Evolutionary conservation across 2,329 filamentous ascomycete species (phyloP), one percentile per base, ranked within the genome.

Genomic region (Chaetoscypha palmicola): DNA sequence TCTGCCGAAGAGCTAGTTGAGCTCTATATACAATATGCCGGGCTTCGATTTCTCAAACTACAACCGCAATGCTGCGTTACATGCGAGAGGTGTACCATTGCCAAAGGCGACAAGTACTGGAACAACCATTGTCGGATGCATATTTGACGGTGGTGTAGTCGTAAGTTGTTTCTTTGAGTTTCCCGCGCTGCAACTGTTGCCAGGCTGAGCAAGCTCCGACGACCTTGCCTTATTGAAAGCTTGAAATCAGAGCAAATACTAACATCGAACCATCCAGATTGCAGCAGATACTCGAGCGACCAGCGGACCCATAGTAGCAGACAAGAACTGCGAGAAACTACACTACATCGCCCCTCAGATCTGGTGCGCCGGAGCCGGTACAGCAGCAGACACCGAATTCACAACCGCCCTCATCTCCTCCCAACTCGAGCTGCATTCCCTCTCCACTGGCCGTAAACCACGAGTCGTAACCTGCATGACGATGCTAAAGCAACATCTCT

Each of bases 261-360:
- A 57, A 48, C 51, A 35, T 46, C 42, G 41, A 36, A 8, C 52
- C 47, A 24, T 30, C 42, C 58, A 90, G 85, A 97, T 98, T 68
- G 92, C 92, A 52, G 92, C 92, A 71, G 92, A 98, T 71, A 98
- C 92, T 55, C 81, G 92, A 78, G 92, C 92, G 53, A 98, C 92
- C 36, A 94, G 86, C 54, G 92, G 92, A 26, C 90, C 92, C 56
- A 98, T 98, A 69, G 92, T 98, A 58, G 94, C 94, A 68, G 92
- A 98, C 79, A 98, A 98, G 87, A 98, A 98, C 78, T 97, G 92
- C 74, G 91, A 98, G 73, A 98, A 98, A 74, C 82, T 98, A 54
- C 92, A 98, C 73, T 98, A 94, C 76, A 98, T 98, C 67, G 77
- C 92, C 33, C 91, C 92, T 48, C 89, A 96, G 68, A 98, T 98